Percentiles rank a stretch among this genome's conserved stretches.
Evolutionary conservation across 2,329 filamentous ascomycete species (phyloP).

Genomic region (Cylindrodendrum hubeiense): DNA sequence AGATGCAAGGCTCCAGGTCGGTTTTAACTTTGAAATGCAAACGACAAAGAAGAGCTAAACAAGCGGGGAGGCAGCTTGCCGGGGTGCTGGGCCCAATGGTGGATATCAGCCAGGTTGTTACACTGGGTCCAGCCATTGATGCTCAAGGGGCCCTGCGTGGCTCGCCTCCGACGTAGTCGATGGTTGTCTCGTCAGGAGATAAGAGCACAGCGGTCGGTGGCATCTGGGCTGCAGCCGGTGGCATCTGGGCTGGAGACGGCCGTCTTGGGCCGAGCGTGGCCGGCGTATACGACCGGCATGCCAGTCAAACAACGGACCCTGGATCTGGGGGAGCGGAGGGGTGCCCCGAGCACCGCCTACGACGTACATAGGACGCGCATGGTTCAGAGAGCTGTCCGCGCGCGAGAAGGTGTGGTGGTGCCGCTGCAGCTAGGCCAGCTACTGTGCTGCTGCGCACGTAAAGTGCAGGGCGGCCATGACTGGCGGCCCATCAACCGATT

Average conservation of each 20-base stretch:
- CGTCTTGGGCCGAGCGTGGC: neutral
- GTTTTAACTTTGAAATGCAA: neutral
- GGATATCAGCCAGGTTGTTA: neutral
- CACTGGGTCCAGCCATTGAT: neutral
- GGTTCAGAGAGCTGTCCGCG: conserved; percentile 6
- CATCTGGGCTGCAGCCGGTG: no score
- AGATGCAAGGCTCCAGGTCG: neutral
- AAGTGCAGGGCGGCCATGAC: neutral
- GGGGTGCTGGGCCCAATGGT: neutral
- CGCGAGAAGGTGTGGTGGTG: neutral
- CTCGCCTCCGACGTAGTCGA: neutral
- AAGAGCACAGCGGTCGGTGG: conserved; percentile 10
- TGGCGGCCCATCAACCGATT: no score
- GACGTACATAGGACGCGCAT: no score
- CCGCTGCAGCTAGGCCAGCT: no score
- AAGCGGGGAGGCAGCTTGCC: neutral
- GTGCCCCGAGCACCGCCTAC: neutral
- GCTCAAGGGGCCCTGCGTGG: neutral
- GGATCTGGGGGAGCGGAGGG: neutral
- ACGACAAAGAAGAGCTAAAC: conserved; percentile 2
- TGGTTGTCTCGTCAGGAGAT: neutral
- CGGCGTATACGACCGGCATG: neutral
- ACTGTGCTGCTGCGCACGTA: no score
- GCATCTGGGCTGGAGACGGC: neutral
- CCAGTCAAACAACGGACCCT: conserved; percentile 7